A percentile compares a stretch with the other conserved stretches of the same genome.
Evolutionary conservation across 108 stramenopile genomes (phyloP).

Genomic region (Cyclotella baltica): DNA sequence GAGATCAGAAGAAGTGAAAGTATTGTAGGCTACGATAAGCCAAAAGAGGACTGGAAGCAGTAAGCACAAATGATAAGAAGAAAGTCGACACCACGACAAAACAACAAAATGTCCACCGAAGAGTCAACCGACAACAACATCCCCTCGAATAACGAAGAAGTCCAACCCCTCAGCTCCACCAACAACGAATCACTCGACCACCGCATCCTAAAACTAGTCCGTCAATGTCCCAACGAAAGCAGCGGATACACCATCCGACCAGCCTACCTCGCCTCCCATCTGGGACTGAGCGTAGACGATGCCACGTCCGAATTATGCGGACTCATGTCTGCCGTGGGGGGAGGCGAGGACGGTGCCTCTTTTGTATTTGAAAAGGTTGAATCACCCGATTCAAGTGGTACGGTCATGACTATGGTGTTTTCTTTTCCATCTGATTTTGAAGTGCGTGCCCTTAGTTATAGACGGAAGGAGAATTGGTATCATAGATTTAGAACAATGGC

Average conservation of each 20-base stretch:
- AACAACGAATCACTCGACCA: constrained; percentile 28
- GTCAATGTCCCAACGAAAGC: constrained; percentile 7
- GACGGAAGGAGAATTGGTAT: constrained; percentile 53
- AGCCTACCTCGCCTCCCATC: constrained; percentile 64
- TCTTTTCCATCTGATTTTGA: constrained; percentile 84
- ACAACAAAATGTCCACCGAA: neutral
- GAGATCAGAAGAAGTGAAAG: too few species aligned
- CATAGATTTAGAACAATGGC: constrained; percentile 27
- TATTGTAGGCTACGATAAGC: too few species aligned
- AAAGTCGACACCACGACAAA: neutral
- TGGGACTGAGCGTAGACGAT: constrained; percentile 81
- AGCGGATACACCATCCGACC: constrained; percentile 61
- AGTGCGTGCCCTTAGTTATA: constrained; percentile 40
- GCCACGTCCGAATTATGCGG: constrained; percentile 84
- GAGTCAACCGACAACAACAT: neutral
- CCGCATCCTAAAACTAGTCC: constrained; percentile 32
- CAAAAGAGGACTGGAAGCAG: too few species aligned
- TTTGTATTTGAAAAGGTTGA: constrained; percentile 73
- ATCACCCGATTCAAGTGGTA: constrained; percentile 3
- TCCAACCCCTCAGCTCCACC: constrained; percentile 23
- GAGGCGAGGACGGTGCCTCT: constrained; percentile 68
- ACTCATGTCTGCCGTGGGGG: constrained; percentile 73
- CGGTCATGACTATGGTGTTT: constrained; percentile 74
- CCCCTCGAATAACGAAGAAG: constrained; percentile 24
- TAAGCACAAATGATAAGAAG: too few species aligned